phyloP scores from a whole-genome alignment of 148 eudicot genomes.

The Agrostemma githago region DNA sequence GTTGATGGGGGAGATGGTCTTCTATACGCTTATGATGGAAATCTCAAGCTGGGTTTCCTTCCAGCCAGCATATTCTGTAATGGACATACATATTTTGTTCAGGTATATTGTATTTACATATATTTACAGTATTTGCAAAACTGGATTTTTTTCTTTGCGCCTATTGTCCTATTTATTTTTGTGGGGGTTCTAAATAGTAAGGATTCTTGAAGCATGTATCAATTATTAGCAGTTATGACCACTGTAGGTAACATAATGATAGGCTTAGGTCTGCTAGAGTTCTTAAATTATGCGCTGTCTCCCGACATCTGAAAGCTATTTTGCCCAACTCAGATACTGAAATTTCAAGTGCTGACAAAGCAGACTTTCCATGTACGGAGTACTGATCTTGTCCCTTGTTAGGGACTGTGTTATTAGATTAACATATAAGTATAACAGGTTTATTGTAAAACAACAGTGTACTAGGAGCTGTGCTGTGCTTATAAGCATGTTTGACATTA shows the following conservation, averaged over 20 bases:
- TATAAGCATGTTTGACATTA: too few species aligned
- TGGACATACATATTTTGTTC: conserved; percentile 95
- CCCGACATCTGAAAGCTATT: too few species aligned
- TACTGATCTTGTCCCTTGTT: too few species aligned
- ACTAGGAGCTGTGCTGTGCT: not conserved
- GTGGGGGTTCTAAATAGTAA: not conserved
- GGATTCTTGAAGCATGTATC: not conserved
- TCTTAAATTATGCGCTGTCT: too few species aligned
- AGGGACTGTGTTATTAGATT: too few species aligned
- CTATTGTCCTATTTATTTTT: not conserved
- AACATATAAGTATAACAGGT: too few species aligned
- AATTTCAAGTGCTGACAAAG: too few species aligned
- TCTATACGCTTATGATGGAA: conserved; percentile 85
- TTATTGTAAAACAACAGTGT: not conserved
- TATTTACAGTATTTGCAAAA: not conserved
- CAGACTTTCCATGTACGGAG: too few species aligned
- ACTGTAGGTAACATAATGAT: too few species aligned
- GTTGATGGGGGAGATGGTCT: conserved; percentile 92
- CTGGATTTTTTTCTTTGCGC: conserved; percentile 6
- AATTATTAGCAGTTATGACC: not conserved
- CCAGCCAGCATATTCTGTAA: conserved; percentile 95
- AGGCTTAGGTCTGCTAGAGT: too few species aligned
- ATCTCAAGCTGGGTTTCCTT: conserved; percentile 84
- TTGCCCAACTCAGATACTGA: too few species aligned
- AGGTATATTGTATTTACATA: conserved; percentile 38